phyloP scores from a whole-genome alignment of 2,329 filamentous ascomycete genomes.

The Leptographium radiaticola region DNA sequence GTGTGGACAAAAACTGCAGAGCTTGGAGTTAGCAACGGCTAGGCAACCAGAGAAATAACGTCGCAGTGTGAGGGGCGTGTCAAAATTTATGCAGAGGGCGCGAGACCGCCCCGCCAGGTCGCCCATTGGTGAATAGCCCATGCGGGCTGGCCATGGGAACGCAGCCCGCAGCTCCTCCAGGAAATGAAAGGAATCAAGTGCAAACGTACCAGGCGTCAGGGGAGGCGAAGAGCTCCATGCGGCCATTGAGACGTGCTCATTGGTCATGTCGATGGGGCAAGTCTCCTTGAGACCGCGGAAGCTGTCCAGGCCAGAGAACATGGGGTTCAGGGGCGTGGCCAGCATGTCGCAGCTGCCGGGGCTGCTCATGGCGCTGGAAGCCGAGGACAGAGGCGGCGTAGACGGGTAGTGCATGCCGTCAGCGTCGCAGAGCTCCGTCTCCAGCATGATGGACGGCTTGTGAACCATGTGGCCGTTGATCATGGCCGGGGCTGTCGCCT shows the following conservation, averaged over 20 bases:
- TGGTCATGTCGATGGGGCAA: conserved; percentile 55
- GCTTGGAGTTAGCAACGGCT: conserved; percentile 20
- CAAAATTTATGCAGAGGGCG: background rate
- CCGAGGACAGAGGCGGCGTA: conserved; percentile 69
- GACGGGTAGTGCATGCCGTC: conserved; percentile 62
- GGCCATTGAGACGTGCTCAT: conserved; percentile 57
- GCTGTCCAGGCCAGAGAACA: conserved; percentile 60
- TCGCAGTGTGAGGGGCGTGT: background rate
- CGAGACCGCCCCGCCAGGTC: background rate
- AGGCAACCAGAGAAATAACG: background rate
- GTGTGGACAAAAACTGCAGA: conserved; percentile 33
- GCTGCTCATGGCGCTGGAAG: conserved; percentile 76
- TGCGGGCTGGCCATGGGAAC: too few species aligned
- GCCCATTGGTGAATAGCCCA: background rate
- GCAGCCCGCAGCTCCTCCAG: background rate
- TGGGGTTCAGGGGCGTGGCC: conserved; percentile 70
- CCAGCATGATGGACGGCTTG: conserved; percentile 66
- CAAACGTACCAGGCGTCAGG: conserved; percentile 73
- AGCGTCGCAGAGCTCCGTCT: conserved; percentile 56
- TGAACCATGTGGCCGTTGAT: conserved; percentile 62
- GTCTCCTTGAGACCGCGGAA: conserved; percentile 57
- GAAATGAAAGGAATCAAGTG: conserved; percentile 2
- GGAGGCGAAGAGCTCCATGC: conserved; percentile 77
- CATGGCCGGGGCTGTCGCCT: conserved; percentile 27
- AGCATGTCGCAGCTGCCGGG: conserved; percentile 66